Conservation (phyloP, 2,329 filamentous ascomycete genomes). For the Cladosporium velox region DNA sequence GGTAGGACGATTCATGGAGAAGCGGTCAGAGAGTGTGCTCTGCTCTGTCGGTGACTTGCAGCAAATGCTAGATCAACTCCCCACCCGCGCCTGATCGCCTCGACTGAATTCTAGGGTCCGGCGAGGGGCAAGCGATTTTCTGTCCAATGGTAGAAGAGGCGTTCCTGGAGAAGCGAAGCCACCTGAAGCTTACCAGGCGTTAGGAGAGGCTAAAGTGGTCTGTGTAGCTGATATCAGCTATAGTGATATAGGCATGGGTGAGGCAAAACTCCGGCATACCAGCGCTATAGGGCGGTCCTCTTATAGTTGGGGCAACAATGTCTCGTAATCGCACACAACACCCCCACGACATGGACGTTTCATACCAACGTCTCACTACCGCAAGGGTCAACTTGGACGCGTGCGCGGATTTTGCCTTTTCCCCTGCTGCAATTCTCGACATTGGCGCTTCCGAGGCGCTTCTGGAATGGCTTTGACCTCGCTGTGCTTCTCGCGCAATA, state of each 20-base stretch:
- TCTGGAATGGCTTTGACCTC: neutral
- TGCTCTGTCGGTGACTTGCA: neutral
- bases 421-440: neutral
- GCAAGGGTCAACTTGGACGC: neutral
- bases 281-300: neutral
- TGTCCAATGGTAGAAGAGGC: neutral
- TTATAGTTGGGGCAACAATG: neutral
- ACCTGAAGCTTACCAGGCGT: neutral
- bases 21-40: neutral
- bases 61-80: neutral
- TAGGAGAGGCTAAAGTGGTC: neutral
- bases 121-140: neutral
- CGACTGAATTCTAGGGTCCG: neutral
- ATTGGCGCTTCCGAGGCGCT: neutral
- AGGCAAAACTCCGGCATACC: neutral
- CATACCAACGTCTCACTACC: neutral
- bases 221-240: neutral
- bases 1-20: neutral
- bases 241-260: neutral
- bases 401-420: neutral
- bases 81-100: neutral
- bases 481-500: neutral
- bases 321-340: neutral
- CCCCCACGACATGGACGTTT: neutral
- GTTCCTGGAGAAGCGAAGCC: neutral